Percentiles rank a stretch among this genome's conserved stretches.
Evolutionary conservation across 805 yeast species (phyloP).

Genomic region (Metschnikowia henanensis): DNA sequence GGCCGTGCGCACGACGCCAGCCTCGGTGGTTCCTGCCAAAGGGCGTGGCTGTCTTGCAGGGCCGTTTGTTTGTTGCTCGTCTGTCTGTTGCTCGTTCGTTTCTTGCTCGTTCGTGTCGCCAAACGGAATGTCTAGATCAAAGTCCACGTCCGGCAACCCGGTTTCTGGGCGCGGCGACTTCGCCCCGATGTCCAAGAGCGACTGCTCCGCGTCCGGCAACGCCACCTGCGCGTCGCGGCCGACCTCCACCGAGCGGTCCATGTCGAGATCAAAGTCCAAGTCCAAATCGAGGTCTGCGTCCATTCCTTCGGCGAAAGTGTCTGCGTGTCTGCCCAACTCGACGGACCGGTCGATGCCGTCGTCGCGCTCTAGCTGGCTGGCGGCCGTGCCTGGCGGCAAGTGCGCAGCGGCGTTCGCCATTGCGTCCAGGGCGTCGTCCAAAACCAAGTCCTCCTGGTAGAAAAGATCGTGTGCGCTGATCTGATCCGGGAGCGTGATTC

Average conservation of each 20-base stretch:
- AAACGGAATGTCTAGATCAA: slow-evolving; percentile 27
- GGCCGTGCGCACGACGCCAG: slow-evolving; percentile 47
- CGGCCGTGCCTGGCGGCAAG: slow-evolving; percentile 6
- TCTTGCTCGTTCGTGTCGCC: slow-evolving; percentile 12
- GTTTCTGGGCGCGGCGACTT: slow-evolving; percentile 16
- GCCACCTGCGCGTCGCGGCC: slow-evolving; percentile 44
- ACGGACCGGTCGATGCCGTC: slow-evolving; percentile 54
- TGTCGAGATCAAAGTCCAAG: slow-evolving; percentile 38
- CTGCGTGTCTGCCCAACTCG: slow-evolving; percentile 50
- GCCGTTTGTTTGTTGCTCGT: slow-evolving; percentile 17
- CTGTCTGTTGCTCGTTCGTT: slow-evolving; percentile 27
- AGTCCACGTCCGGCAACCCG: slow-evolving; percentile 18
- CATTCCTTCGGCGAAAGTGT: slow-evolving; percentile 6
- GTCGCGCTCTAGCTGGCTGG: slow-evolving; percentile 30
- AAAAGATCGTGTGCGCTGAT: slow-evolving; percentile 76
- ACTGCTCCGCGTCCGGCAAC: slow-evolving; percentile 20
- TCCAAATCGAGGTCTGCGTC: slow-evolving; percentile 11
- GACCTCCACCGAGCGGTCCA: slow-evolving; percentile 52
- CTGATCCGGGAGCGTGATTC: slow-evolving; percentile 69
- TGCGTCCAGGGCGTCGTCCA: slow-evolving; percentile 27
- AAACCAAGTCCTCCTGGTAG: slow-evolving; percentile 56
- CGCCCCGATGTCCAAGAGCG: slow-evolving; percentile 14
- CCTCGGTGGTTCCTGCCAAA: slow-evolving; percentile 35
- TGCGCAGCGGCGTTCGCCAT: slow-evolving; percentile 6
- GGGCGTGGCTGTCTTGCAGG: slow-evolving; percentile 28